Percentiles rank a stretch among this genome's conserved stretches.
These are phyloP conservation scores for Inga leiocalycina DNA, from an alignment of 306 rosid genomes.

Conservation along the genomic window DNA sequence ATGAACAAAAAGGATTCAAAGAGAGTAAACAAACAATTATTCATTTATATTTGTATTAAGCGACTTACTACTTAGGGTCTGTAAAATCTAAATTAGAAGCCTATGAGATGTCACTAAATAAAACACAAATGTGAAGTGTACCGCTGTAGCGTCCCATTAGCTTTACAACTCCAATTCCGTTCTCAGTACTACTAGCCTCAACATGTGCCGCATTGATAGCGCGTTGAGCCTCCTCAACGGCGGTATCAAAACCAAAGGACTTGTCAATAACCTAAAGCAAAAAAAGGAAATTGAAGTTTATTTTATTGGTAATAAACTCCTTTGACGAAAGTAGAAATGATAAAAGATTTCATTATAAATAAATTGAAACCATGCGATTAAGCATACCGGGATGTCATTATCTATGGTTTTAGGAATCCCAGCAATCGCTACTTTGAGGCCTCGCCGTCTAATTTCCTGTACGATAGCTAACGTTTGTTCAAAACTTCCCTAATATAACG, in stretches of 20 bases:
- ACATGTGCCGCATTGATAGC: conserved; percentile 96
- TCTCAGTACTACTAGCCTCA: conserved; percentile 81
- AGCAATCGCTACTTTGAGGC: conserved; percentile 78
- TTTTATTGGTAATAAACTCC: conserved; percentile 37
- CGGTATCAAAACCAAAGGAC: conserved; percentile 93
- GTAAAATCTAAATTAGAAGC: conserved; percentile 15
- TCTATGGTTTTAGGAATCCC: conserved; percentile 99
- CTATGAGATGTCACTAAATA: conserved; percentile 27
- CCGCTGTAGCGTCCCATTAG: conserved; percentile 92
- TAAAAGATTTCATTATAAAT: conserved; percentile 2
- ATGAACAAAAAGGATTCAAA: conserved; percentile 15
- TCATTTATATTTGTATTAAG: not conserved
- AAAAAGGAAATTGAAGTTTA: conserved; percentile 32
- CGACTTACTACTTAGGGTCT: not conserved
- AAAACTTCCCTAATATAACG: conserved; percentile 18
- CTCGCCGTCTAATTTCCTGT: conserved; percentile 90
- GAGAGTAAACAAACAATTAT: not conserved
- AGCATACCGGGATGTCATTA: conserved; percentile 87
- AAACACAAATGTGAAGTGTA: conserved; percentile 37
- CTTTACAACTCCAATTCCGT: conserved; percentile 91
- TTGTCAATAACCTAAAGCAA: conserved; percentile 78
- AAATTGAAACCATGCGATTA: conserved; percentile 2
- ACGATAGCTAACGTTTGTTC: conserved; percentile 27
- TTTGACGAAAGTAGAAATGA: conserved; percentile 39
- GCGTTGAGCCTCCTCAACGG: conserved; percentile 98